Percentiles rank a stretch among this genome's conserved stretches.
phyloP scores from a whole-genome alignment of 345 rosid species.

The Geranium brycei region DNA sequence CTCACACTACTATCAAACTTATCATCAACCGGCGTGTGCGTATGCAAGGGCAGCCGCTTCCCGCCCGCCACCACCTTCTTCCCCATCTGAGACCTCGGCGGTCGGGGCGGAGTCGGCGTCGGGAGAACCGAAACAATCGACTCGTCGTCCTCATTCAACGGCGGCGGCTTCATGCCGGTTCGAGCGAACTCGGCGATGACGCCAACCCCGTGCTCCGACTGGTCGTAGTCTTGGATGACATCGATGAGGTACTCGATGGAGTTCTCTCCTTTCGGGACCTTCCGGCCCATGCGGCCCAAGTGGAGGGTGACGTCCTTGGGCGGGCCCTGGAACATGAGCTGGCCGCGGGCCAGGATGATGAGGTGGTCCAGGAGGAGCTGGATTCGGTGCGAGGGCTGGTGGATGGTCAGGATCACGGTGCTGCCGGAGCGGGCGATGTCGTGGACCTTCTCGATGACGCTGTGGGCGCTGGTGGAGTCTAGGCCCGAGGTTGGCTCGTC shows the following conservation, averaged over 20 bases:
- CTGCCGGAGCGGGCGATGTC: conserved; percentile 52
- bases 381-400: conserved; percentile 56
- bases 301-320: conserved; percentile 41
- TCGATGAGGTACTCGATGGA: conserved; percentile 47
- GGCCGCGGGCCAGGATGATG: conserved; percentile 50
- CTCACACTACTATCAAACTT: conserved; percentile 41
- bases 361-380: conserved; percentile 48
- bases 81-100: conserved; percentile 6
- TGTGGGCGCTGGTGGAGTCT: conserved; percentile 54
- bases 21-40: conserved; percentile 6
- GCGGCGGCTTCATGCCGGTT: conserved; percentile 43
- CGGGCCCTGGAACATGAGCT: conserved; percentile 56
- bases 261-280: conserved; percentile 46
- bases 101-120: conserved; percentile 15
- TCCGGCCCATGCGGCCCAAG: conserved; percentile 40
- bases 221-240: conserved; percentile 51
- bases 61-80: conserved; percentile 6
- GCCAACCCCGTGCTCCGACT: conserved; percentile 39
- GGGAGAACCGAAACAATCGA: conserved; percentile 20
- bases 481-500: conserved; percentile 76
- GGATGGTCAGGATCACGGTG: conserved; percentile 58
- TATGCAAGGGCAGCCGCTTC: conserved; percentile 20
- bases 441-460: conserved; percentile 50
- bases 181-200: conserved; percentile 37
- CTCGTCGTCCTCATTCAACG: conserved; percentile 17